Percentiles rank a stretch among this genome's conserved stretches.
Evolutionary conservation across 148 eudicot genomes (phyloP).

Genomic region (Fallopia convolvulus): DNA sequence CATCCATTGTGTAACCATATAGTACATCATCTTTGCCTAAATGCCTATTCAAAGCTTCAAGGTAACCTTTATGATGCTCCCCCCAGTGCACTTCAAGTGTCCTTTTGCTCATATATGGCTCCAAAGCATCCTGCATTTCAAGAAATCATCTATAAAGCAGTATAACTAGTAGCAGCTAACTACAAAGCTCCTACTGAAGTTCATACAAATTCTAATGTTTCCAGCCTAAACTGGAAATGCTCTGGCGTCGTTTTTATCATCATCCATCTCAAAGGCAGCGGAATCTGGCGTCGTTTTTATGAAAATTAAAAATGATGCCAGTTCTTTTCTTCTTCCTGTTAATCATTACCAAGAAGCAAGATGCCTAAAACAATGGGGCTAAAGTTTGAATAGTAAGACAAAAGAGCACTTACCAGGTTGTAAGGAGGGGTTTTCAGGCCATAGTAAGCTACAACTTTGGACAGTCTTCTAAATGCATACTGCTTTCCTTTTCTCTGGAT

Average conservation of each 20-base stretch:
- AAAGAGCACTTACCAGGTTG: slow-evolving; percentile 54
- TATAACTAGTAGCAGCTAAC: neutral
- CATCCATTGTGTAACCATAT: slow-evolving; percentile 83
- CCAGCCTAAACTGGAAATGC: neutral
- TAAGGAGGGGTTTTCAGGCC: slow-evolving; percentile 75
- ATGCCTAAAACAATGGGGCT: neutral
- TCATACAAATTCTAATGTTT: neutral
- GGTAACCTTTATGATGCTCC: slow-evolving; percentile 64
- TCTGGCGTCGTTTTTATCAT: too few relatives aligned
- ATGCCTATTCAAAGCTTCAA: slow-evolving; percentile 68
- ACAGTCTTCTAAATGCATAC: slow-evolving; percentile 17
- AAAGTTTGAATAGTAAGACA: neutral
- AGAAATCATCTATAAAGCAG: neutral
- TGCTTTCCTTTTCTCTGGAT: slow-evolving; percentile 27
- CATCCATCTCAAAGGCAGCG: too few relatives aligned
- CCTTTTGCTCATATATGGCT: slow-evolving; percentile 81
- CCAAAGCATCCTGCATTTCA: slow-evolving; percentile 68
- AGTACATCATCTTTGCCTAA: slow-evolving; percentile 59
- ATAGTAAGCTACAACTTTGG: slow-evolving; percentile 55
- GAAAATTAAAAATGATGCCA: neutral
- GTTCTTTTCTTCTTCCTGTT: neutral
- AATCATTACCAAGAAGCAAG: neutral
- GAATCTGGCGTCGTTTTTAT: too few relatives aligned
- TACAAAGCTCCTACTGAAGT: neutral
- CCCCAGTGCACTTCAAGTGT: slow-evolving; percentile 87